Conservation (phyloP, 148 eudicot species). For the Rhododendron kiyosumense region DNA sequence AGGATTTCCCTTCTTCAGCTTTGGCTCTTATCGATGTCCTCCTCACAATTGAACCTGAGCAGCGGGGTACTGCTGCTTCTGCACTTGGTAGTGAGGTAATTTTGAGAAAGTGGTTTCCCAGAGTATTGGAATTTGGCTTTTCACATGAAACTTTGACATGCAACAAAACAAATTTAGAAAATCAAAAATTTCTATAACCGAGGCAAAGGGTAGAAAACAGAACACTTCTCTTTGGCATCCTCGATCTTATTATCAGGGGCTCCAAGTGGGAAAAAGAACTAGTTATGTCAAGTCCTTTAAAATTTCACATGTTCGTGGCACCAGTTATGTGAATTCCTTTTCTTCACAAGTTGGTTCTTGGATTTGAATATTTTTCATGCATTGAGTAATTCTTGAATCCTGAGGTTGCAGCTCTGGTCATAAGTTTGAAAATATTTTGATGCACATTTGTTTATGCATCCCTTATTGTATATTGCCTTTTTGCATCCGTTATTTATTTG, state of each 20-base stretch:
- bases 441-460: not conserved
- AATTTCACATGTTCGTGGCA: not conserved
- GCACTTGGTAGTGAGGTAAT: constrained; percentile 75
- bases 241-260: not conserved
- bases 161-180: not conserved
- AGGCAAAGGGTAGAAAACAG: not conserved
- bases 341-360: not conserved
- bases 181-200: not conserved
- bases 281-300: not conserved
- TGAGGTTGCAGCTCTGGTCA: not conserved
- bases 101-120: not conserved
- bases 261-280: not conserved
- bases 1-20: constrained; percentile 67
- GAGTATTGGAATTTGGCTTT: not conserved
- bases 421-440: not conserved
- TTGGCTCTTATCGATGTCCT: constrained; percentile 59
- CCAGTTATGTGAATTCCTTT: not conserved
- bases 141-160: not conserved
- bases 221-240: not conserved
- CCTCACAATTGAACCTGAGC: constrained; percentile 71
- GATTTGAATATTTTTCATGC: not conserved
- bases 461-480: not conserved
- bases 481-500: not conserved
- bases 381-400: not conserved
- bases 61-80: constrained; percentile 56